These are phyloP conservation scores for Telopea speciosissima DNA, from an alignment of 177 flowering plant genomes.

Conservation along the genomic window DNA sequence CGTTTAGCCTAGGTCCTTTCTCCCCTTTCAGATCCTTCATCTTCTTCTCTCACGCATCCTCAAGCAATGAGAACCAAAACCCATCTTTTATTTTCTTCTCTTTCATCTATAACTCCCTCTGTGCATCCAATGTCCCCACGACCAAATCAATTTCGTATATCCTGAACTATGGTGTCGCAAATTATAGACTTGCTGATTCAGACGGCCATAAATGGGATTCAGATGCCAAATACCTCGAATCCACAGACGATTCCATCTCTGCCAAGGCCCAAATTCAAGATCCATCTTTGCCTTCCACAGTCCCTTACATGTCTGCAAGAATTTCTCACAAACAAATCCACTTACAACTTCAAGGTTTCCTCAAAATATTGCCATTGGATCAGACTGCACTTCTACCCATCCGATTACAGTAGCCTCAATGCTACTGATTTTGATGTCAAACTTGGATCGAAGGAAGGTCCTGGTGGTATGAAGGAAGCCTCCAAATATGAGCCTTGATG, in stretches of 20 bases:
- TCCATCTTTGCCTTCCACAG: no score
- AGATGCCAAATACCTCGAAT: constrained; percentile 30
- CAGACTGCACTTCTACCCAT: constrained; percentile 74
- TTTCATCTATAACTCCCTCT: no score
- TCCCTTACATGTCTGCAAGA: constrained; percentile 72
- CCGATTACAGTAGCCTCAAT: no score
- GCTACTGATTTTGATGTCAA: no score
- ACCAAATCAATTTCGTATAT: constrained; percentile 21
- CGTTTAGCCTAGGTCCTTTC: no score
- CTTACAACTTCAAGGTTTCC: constrained; percentile 36
- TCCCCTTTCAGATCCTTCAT: no score
- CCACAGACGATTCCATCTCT: constrained; percentile 18
- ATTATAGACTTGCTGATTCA: constrained; percentile 29
- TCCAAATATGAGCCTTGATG: no score
- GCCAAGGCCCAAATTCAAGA: constrained; percentile 49
- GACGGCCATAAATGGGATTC: constrained; percentile 56
- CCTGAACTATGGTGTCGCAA: constrained; percentile 42
- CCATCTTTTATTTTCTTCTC: constrained; percentile 18
- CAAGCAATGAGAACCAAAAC: constrained; percentile 26
- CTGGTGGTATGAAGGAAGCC: no score
- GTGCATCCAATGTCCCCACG: background rate
- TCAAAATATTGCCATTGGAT: constrained; percentile 31
- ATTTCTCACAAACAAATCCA: constrained; percentile 36
- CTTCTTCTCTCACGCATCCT: background rate
- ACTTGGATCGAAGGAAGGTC: no score